Base-by-base conservation (phyloP, 2,329 filamentous ascomycete genomes). In the Bimuria novae-zelandiae region DNA sequence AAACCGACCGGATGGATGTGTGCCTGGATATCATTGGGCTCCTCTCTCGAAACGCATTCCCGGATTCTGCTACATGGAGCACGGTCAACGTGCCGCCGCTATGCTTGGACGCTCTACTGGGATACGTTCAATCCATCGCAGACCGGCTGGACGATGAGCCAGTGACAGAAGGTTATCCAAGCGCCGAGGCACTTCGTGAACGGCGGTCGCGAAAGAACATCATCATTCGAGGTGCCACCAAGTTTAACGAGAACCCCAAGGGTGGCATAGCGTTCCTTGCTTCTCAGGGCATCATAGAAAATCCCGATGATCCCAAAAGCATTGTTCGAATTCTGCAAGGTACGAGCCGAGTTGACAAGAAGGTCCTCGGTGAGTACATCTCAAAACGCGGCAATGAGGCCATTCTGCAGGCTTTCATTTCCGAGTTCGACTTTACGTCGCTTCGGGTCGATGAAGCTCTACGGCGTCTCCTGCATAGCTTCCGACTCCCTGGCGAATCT, bases 11-110 rank as follows among this genome's bases (percentile, higher is more conserved):
- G 44, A 88, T 87, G 46, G 94, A 99, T 76, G 78, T 99, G 4
- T 99, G 94, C 67, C 90, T 96, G 77, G 95, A 99, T 68, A 89
- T 97, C 83, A 86, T 99, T 55, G 93, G 94, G 0, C 82, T 99
- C 29, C 79, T 99, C 14, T 93, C 94, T 17, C 85, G 94, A 53
- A 99, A 97, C 71, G 94, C 94, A 2, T 89, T 99, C 60, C 95
- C 94, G 0, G 94, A 99, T 72, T 96, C 94, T 7, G 94, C 93
- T 5, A 97, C 92, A 5, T 99, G 94, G 94, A 99, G 95, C 72
- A 99, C 94, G 10, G 97, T 93, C 4, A 99, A 96, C 69, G 95
- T 99, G 1, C 94, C 94, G 14, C 94, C 94, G 0, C 79, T 99
- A 2, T 99, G 94, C 66, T 80, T 99, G 19, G 94, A 99, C 75